A percentile compares a stretch with the other conserved stretches of the same genome.
Conservation (phyloP, 164 flowering plant species). For the Santalum album region DNA sequence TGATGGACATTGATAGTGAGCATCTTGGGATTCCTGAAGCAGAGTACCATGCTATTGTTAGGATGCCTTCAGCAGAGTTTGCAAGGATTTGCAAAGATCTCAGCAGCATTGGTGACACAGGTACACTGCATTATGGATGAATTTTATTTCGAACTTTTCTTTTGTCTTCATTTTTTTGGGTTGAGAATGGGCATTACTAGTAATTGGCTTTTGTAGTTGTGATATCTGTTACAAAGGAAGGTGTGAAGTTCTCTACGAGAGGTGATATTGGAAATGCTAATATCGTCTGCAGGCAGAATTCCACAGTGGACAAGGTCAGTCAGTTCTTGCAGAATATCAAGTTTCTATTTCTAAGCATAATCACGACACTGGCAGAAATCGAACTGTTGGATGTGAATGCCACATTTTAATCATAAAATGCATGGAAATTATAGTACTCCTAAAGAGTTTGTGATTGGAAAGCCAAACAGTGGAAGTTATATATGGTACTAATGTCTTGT, state of each 20-base stretch:
- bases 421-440: too few species aligned
- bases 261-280: slow-evolving; percentile 88
- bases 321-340: too few species aligned
- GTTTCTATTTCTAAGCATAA: too few species aligned
- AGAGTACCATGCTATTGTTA: slow-evolving; percentile 77
- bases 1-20: slow-evolving; percentile 93
- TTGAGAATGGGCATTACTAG: too few species aligned
- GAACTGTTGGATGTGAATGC: too few species aligned
- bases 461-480: too few species aligned
- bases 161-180: too few species aligned
- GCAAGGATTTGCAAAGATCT: slow-evolving; percentile 81
- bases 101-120: slow-evolving; percentile 77
- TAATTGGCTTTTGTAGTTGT: slow-evolving; percentile 12
- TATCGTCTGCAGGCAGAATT: slow-evolving; percentile 72
- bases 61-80: slow-evolving; percentile 84
- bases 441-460: too few species aligned
- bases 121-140: slow-evolving; percentile 21
- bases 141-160: too few species aligned
- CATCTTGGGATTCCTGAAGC: slow-evolving; percentile 93
- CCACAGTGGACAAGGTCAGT: slow-evolving; percentile 75
- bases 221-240: slow-evolving; percentile 86
- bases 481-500: background rate
- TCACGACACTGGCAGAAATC: too few species aligned
- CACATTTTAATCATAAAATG: too few species aligned
- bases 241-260: slow-evolving; percentile 81